phyloP scores from a whole-genome alignment of 257 asterid genomes.

The Vinca minor region DNA sequence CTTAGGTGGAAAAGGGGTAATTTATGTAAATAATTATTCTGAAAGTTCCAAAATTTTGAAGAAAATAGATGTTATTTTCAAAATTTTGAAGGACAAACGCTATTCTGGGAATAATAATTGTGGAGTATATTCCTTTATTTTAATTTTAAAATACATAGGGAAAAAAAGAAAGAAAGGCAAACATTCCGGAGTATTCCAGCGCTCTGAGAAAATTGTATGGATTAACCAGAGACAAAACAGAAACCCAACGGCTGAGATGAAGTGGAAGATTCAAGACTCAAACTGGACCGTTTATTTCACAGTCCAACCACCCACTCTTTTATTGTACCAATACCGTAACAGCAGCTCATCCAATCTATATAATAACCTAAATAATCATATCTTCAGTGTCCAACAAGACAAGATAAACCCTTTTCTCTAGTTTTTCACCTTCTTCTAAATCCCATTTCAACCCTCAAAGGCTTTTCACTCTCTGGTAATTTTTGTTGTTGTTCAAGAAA shows the following conservation, averaged over 20 bases:
- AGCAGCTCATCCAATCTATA: background rate
- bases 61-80: no score
- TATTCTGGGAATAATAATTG: no score
- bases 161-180: background rate
- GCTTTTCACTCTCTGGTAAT: background rate
- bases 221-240: background rate
- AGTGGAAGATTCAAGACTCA: constrained; percentile 28
- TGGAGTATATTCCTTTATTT: no score
- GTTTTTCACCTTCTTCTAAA: background rate
- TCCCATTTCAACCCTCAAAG: background rate
- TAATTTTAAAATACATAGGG: no score
- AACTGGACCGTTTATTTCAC: constrained; percentile 18
- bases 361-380: constrained; percentile 4
- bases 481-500: background rate
- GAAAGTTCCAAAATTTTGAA: no score
- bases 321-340: background rate
- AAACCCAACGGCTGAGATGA: constrained; percentile 23
- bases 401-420: constrained; percentile 4
- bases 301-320: background rate
- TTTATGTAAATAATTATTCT: no score
- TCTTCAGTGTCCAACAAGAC: background rate
- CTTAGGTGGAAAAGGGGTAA: no score
- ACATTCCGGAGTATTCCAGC: constrained; percentile 27
- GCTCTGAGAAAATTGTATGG: background rate
- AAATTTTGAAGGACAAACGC: no score